Evolutionary conservation across 2,329 filamentous ascomycete genomes (phyloP).

Genomic region (Aspergillus thermomutatus): DNA sequence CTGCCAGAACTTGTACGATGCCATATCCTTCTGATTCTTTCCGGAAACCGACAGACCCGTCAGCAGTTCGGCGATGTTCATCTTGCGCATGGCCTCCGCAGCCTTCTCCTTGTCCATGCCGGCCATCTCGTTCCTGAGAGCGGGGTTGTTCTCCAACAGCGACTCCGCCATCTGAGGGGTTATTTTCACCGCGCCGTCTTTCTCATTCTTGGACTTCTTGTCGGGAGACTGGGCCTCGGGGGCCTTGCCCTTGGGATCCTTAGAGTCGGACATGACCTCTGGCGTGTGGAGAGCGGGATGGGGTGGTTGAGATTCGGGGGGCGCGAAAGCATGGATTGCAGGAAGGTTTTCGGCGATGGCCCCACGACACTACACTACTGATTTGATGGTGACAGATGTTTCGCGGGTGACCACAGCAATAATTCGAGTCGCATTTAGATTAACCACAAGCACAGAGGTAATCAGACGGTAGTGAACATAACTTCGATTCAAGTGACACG

Average conservation of each 20-base stretch:
- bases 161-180: conserved; percentile 36
- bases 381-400: neutral
- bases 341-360: conserved; percentile 18
- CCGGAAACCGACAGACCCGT: conserved; percentile 64
- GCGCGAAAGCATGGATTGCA: conserved; percentile 12
- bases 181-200: conserved; percentile 26
- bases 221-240: conserved; percentile 16
- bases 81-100: conserved; percentile 48
- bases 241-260: conserved; percentile 32
- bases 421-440: neutral
- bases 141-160: conserved; percentile 51
- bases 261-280: conserved; percentile 33
- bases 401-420: conserved; percentile 1
- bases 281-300: conserved; percentile 5
- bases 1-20: conserved; percentile 96
- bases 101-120: conserved; percentile 62
- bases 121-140: conserved; percentile 71
- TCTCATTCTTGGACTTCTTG: conserved; percentile 23
- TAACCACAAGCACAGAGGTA: neutral
- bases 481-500: neutral
- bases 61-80: conserved; percentile 48
- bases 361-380: conserved; percentile 32
- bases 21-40: conserved; percentile 95
- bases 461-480: neutral
- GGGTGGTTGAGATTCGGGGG: conserved; percentile 9